A percentile compares a stretch with the other conserved stretches of the same genome.
Evolutionary conservation across 768 basidiomycete species (phyloP).

Genomic region (Exsudoporus frostii): DNA sequence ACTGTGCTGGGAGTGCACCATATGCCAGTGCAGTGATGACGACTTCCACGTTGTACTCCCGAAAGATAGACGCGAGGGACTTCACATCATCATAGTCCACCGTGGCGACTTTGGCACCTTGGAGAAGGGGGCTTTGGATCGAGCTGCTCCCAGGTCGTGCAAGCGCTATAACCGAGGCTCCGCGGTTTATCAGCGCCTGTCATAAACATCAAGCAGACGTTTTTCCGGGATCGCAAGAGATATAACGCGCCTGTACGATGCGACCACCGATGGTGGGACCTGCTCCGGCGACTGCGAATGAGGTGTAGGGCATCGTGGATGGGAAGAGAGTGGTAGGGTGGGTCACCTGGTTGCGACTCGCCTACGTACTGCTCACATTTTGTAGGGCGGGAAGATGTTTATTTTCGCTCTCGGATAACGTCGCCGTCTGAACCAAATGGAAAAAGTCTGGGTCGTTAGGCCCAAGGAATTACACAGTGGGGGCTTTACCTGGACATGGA

Average conservation of each 20-base stretch:
- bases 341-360: no score
- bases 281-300: constrained; percentile 36
- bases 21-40: constrained; percentile 33
- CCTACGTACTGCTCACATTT: background rate
- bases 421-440: background rate
- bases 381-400: background rate
- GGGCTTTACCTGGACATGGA: background rate
- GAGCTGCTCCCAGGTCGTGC: constrained; percentile 22
- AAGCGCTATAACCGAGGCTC: constrained; percentile 27
- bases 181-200: constrained; percentile 22
- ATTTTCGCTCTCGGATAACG: constrained; percentile 1
- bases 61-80: constrained; percentile 26
- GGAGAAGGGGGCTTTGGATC: constrained; percentile 15
- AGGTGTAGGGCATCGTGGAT: constrained; percentile 28
- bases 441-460: background rate
- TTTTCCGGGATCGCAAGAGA: background rate
- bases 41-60: constrained; percentile 33
- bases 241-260: constrained; percentile 26
- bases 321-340: background rate
- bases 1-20: constrained; percentile 25
- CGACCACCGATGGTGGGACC: constrained; percentile 36
- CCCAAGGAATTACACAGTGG: background rate
- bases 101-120: constrained; percentile 24
- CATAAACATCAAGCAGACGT: background rate
- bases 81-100: constrained; percentile 29